phyloP scores from a whole-genome alignment of 257 asterid species.

The Nicotiana otophora region DNA sequence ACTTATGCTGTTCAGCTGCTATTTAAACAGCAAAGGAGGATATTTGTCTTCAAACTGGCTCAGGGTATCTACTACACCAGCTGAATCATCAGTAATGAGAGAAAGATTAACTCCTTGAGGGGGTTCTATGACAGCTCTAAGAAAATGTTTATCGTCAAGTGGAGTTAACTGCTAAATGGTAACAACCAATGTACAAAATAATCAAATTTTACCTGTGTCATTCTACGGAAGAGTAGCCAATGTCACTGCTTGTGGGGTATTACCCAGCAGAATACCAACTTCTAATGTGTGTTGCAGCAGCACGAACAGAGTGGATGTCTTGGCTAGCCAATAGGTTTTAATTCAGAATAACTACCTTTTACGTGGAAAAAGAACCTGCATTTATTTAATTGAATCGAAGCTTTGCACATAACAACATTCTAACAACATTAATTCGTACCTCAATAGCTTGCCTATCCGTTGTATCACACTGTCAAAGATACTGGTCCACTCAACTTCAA shows the following conservation, averaged over 20 bases:
- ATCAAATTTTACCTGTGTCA: slow-evolving; percentile 64
- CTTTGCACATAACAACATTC: background rate
- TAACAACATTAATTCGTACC: slow-evolving; percentile 38
- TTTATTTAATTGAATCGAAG: background rate
- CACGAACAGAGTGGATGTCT: slow-evolving; percentile 75
- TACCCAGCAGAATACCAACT: slow-evolving; percentile 72
- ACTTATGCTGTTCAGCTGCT: slow-evolving; percentile 9
- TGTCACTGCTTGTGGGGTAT: slow-evolving; percentile 68
- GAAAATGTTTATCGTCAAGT: background rate
- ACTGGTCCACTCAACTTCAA: slow-evolving; percentile 90
- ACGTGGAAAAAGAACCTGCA: background rate
- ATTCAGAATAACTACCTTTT: slow-evolving; percentile 10
- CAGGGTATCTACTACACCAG: slow-evolving; percentile 36
- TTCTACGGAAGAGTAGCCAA: slow-evolving; percentile 86
- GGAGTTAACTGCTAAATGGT: background rate
- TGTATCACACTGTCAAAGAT: slow-evolving; percentile 86
- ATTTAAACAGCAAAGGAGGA: slow-evolving; percentile 70
- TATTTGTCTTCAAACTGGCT: slow-evolving; percentile 84
- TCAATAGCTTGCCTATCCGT: slow-evolving; percentile 89
- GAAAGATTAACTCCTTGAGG: slow-evolving; percentile 76
- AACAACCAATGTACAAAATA: background rate
- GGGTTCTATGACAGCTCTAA: slow-evolving; percentile 81
- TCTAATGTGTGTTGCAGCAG: slow-evolving; percentile 73
- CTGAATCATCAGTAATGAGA: slow-evolving; percentile 49
- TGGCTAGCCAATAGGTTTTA: slow-evolving; percentile 73